Evolutionary conservation across 2,329 filamentous ascomycete species (phyloP), one percentile per base, ranked within the genome.

Genomic region (Scedosporium aurantiacum): DNA sequence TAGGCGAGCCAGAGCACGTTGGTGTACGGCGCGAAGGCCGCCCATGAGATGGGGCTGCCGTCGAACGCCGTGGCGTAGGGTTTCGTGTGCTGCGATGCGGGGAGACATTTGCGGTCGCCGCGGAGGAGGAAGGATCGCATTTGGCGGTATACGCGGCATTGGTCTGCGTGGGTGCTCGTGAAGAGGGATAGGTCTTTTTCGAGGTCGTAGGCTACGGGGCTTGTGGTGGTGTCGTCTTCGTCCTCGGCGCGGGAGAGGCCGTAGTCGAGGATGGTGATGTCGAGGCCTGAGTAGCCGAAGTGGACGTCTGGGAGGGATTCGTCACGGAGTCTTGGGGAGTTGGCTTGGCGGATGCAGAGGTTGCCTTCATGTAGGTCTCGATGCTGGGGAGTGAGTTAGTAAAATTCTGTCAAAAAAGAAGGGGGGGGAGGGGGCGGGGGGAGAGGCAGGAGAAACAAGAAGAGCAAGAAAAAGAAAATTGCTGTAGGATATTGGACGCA

Each of bases 1-100:
- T 86, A 87, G 2, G 82, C 80, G 50, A 87, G 75, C 84, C 84
- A 87, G 18, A 87, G 72, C 1, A 86, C 82, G 64, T 87, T 87
- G 4, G 82, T 85, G 69, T 86, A 87, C 0, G 84, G 82, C 28
- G 76, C 76, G 65, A 81, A 79, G 1, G 72, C 75, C 4, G 74
- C 70, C 84, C 84, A 87, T 1, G 76, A 78, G 10, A 85, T 74
- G 3, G 78, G 69, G 5, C 60, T 47, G 1, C 78, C 79, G 61
- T 78, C 73, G 41, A 78, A 67, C 1, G 76, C 77, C 16, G 68
- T 65, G 32, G 76, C 74, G 65, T 83, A 82, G 0, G 80, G 76
- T 3, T 68, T 75, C 57, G 71, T 70, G 69, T 83, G 80, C 2
- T 72, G 70, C 58, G 75, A 69, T 0, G 80, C 76, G 2, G 78